Evolutionary conservation across 306 rosid species (phyloP).

Genomic region (Castanea mollissima): DNA sequence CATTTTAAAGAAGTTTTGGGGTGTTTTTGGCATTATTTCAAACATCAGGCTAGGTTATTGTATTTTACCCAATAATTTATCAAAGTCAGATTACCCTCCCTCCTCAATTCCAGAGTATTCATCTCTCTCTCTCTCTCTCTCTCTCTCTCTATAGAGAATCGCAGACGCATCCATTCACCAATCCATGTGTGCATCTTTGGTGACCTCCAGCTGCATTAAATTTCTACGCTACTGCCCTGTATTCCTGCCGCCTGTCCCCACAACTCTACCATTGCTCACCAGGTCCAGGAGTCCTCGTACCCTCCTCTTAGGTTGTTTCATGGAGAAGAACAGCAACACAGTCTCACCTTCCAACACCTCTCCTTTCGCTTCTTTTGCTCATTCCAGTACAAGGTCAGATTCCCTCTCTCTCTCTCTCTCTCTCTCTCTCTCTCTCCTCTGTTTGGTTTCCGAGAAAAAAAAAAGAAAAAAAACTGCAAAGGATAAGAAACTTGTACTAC

Average conservation of each 20-base stretch:
- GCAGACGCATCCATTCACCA: background rate
- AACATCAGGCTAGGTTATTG: too few relatives aligned
- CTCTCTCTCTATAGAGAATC: too few relatives aligned
- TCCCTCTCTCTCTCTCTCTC: too few relatives aligned
- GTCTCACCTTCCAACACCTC: conserved; percentile 8
- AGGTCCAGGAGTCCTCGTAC: background rate
- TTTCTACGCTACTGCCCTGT: conserved; percentile 41
- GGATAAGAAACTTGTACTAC: background rate
- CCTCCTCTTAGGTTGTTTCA: conserved; percentile 11
- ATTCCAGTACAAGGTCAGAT: conserved; percentile 38
- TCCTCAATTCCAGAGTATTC: too few relatives aligned
- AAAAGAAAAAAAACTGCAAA: background rate
- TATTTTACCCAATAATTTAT: too few relatives aligned
- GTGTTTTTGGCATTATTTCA: too few relatives aligned
- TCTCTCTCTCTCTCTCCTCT: background rate
- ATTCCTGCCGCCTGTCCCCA: conserved; percentile 38
- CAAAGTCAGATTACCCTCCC: too few relatives aligned
- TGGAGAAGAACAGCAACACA: conserved; percentile 26
- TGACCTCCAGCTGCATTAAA: conserved; percentile 16
- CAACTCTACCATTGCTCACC: background rate
- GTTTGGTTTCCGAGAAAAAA: background rate
- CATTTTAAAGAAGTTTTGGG: too few relatives aligned
- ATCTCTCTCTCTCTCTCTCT: too few relatives aligned
- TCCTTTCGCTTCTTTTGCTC: conserved; percentile 43
- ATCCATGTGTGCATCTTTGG: conserved; percentile 41